Conservation (phyloP, 2,329 filamentous ascomycete species). For the Ilyonectria destructans region DNA sequence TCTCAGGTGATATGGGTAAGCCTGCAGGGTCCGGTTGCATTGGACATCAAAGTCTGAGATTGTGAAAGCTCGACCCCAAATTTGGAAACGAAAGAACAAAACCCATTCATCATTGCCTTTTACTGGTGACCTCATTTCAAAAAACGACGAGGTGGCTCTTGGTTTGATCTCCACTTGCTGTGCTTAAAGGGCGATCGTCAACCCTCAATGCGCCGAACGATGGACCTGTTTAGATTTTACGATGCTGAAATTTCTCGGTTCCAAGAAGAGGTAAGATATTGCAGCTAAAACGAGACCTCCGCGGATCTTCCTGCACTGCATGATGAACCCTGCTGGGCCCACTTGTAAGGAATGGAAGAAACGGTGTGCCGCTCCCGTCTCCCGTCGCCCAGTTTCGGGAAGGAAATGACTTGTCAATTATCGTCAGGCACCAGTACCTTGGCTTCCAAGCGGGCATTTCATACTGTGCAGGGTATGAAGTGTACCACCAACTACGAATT, state of each 20-base stretch:
- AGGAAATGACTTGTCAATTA: neutral
- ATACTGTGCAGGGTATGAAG: neutral
- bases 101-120: too few relatives aligned
- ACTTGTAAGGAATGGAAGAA: neutral
- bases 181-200: neutral
- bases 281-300: neutral
- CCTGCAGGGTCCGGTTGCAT: neutral
- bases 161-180: neutral
- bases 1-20: neutral
- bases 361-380: neutral
- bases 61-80: neutral
- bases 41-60: neutral
- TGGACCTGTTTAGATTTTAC: neutral
- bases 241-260: neutral
- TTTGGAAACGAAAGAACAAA: too few relatives aligned
- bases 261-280: neutral
- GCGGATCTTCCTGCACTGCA: neutral
- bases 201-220: neutral
- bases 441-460: too few relatives aligned
- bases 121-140: too few relatives aligned
- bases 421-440: neutral
- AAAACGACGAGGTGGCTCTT: neutral
- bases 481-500: too few relatives aligned
- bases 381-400: neutral
- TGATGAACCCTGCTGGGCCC: neutral